A percentile compares a stretch with the other conserved stretches of the same genome.
These are phyloP conservation scores for Colletotrichum sp. DNA, from an alignment of 2,329 filamentous ascomycete species.

Conservation along the genomic window DNA sequence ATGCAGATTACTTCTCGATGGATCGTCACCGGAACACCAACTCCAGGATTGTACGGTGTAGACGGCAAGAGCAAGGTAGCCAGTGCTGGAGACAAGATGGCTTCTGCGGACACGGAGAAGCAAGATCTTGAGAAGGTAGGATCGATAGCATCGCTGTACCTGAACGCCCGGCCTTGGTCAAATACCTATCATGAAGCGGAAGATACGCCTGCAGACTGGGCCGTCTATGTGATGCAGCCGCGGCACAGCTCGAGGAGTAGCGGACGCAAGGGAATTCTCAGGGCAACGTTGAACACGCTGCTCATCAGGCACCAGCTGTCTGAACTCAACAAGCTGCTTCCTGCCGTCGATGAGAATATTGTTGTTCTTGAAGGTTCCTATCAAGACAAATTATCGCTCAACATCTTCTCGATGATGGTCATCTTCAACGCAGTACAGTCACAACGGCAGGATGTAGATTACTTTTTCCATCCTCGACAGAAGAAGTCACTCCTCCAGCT, in stretches of 20 bases:
- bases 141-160: conserved; percentile 70
- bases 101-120: conserved; percentile 42
- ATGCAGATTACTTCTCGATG: conserved; percentile 76
- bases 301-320: conserved; percentile 80
- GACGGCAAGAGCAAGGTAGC: conserved; percentile 19
- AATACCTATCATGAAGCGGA: conserved; percentile 60
- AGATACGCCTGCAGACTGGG: conserved; percentile 70
- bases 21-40: conserved; percentile 91
- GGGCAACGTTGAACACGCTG: conserved; percentile 74
- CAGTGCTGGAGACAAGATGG: not conserved
- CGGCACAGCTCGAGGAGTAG: conserved; percentile 54
- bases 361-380: conserved; percentile 81
- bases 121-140: conserved; percentile 72
- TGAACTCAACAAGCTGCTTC: conserved; percentile 73
- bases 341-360: conserved; percentile 73
- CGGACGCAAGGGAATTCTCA: conserved; percentile 67
- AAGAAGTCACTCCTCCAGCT: conserved; percentile 69
- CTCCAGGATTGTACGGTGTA: conserved; percentile 80
- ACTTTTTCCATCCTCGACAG: conserved; percentile 84
- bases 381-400: conserved; percentile 83
- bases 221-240: conserved; percentile 70
- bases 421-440: conserved; percentile 89
- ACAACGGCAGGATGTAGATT: conserved; percentile 82
- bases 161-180: conserved; percentile 81
- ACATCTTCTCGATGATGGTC: conserved; percentile 84